These are phyloP conservation scores for Aegilops umbellulata DNA, from an alignment of 176 grass and related monocot genomes.

Conservation along the genomic window DNA sequence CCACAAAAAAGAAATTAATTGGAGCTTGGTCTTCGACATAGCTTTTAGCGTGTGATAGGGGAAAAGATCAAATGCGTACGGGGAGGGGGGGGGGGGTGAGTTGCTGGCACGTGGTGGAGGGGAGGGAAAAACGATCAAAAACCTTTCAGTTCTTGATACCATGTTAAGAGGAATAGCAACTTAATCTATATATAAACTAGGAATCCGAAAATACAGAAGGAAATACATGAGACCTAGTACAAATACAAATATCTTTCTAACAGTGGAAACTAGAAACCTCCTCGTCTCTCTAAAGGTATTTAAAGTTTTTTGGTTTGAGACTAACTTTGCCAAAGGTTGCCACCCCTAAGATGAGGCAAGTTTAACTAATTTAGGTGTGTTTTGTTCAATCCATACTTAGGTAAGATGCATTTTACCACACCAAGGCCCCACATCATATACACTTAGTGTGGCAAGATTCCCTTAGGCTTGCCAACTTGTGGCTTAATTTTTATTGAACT, in stretches of 20 bases:
- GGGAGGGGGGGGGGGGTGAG: too few relatives aligned
- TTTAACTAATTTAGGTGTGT: background rate
- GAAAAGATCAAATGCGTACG: too few relatives aligned
- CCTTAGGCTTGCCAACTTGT: background rate
- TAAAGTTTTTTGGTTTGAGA: background rate
- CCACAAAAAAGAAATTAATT: constrained; percentile 2
- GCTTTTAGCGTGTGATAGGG: background rate
- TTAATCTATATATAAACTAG: too few relatives aligned
- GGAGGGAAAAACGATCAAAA: too few relatives aligned
- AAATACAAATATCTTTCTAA: too few relatives aligned
- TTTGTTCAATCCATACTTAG: background rate
- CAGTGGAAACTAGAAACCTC: background rate
- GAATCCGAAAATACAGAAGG: too few relatives aligned
- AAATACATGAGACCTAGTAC: too few relatives aligned
- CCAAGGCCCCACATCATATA: background rate
- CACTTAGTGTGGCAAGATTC: background rate
- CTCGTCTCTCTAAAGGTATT: background rate
- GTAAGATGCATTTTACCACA: background rate
- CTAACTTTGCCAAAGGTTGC: background rate
- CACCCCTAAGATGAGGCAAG: background rate
- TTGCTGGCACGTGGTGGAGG: too few relatives aligned
- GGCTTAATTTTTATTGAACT: background rate
- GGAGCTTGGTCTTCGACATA: background rate
- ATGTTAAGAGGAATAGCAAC: too few relatives aligned
- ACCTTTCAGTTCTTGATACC: too few relatives aligned